Evolutionary conservation across 1,284 basidiomycete species (phyloP).

Genomic region (Trametes sp.): DNA sequence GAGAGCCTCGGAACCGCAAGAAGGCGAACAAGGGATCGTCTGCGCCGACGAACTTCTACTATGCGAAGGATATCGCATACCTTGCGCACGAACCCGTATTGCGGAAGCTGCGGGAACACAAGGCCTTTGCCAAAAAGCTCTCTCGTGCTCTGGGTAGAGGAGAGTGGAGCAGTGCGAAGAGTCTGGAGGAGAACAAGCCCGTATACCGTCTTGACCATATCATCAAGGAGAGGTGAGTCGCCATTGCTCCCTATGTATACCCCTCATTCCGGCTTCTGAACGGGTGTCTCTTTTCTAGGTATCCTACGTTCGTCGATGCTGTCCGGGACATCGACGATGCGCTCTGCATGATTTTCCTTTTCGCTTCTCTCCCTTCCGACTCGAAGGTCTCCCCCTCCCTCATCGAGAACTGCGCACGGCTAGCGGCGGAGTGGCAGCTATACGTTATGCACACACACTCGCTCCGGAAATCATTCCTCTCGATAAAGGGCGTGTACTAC

Average conservation of each 20-base stretch:
- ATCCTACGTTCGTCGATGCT: constrained; percentile 97
- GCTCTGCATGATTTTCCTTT: constrained; percentile 93
- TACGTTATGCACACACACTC: constrained; percentile 92
- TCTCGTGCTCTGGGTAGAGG: constrained; percentile 91
- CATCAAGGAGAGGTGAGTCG: constrained; percentile 90
- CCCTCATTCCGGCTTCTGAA: neutral
- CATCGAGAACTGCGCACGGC: constrained; percentile 89
- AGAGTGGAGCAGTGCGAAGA: constrained; percentile 96
- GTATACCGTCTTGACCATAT: constrained; percentile 94
- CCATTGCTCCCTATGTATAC: neutral
- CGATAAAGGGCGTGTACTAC: constrained; percentile 99
- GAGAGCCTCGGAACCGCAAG: constrained; percentile 93
- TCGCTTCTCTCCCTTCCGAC: constrained; percentile 88
- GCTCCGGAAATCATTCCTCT: constrained; percentile 93
- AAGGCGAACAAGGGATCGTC: constrained; percentile 98
- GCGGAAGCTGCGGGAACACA: constrained; percentile 96
- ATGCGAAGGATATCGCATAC: constrained; percentile 98
- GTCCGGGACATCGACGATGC: constrained; percentile 98
- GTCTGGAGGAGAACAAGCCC: constrained; percentile 92
- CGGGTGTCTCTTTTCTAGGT: constrained; percentile 58
- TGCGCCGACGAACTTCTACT: constrained; percentile 98
- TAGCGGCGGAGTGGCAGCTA: constrained; percentile 94
- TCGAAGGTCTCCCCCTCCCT: constrained; percentile 84
- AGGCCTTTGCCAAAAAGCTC: constrained; percentile 98
- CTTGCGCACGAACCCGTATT: constrained; percentile 97